phyloP scores from a whole-genome alignment of 495 filamentous ascomycete species.

The Aspergillus biplanus region DNA sequence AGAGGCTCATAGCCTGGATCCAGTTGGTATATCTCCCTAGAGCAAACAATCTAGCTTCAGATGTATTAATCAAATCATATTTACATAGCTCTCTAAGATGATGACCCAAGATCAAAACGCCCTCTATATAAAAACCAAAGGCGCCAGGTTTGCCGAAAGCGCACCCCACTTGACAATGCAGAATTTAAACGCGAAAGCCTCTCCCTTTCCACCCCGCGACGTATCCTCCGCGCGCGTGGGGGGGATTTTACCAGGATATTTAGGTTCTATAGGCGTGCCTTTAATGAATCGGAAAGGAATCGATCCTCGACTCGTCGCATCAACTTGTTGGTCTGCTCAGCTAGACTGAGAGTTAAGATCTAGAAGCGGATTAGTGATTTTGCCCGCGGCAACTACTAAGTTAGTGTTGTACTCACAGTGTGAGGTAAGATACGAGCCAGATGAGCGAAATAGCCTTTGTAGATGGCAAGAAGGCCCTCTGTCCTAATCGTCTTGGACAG shows the following conservation, averaged over 20 bases:
- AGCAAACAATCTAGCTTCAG: neutral
- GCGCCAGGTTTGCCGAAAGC: slow-evolving; percentile 5
- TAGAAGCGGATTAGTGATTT: slow-evolving; percentile 27
- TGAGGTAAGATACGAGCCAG: slow-evolving; percentile 92
- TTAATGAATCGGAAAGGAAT: slow-evolving; percentile 56
- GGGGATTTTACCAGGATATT: neutral
- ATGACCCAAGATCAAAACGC: slow-evolving; percentile 24
- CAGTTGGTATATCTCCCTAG: too few relatives aligned
- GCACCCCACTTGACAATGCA: neutral
- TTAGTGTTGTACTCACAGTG: slow-evolving; percentile 58
- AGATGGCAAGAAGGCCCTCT: slow-evolving; percentile 90
- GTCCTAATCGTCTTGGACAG: slow-evolving; percentile 86
- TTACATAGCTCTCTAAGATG: slow-evolving; percentile 21
- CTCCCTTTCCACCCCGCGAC: neutral
- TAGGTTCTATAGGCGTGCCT: slow-evolving; percentile 46
- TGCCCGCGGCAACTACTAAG: neutral
- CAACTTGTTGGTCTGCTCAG: slow-evolving; percentile 95
- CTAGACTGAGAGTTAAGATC: slow-evolving; percentile 88
- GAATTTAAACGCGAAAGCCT: slow-evolving; percentile 1
- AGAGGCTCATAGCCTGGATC: too few relatives aligned
- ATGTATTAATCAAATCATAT: slow-evolving; percentile 20
- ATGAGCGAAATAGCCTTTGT: slow-evolving; percentile 97
- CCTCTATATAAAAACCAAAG: slow-evolving; percentile 23
- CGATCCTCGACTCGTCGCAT: slow-evolving; percentile 76
- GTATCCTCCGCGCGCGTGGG: neutral